Base-by-base conservation (phyloP, 768 basidiomycete genomes). In the Astraeus odoratus region DNA sequence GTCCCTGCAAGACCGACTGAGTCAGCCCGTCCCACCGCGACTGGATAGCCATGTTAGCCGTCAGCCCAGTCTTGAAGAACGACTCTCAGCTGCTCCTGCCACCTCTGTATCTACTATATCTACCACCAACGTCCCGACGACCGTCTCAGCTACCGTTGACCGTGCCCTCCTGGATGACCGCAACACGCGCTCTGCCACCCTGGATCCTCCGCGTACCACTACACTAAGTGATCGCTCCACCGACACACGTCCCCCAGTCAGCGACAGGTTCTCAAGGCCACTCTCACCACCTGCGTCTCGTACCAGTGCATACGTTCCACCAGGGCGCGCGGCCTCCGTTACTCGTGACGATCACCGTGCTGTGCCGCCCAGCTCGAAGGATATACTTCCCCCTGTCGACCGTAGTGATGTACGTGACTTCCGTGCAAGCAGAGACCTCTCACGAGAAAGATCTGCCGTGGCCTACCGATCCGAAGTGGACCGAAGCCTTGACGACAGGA, bases 401-500 rank as follows among this genome's bases (percentile, higher is more conserved):
- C 50, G 49, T 29, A 41, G 27, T 24, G 56, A 63, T 38, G 44
- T 44, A 20, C 63, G 62, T 53, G 65, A 61, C 34, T 62, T 57
- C 48, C 57, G 60, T 43, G 45, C 51, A 38, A 50, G 40, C 51
- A 67, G 64, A 33, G 65, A 64, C 41, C 59, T 63, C 43, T 66
- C 71, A 13, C 59, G 64, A 48, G 70, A 65, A 61, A 65, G 46
- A 55, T 66, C 64, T 33, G 49, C 56, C 35, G 46, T 40, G 36
- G 47, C 49, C 1, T 75, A 72, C 47, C 64, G 73, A 35, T 62
- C 72, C 20, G 69, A 74, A 25, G 52, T 53, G 49, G 66, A 69
- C 31, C 64, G 67, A 52, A 46, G 39, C 9, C 63, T 64, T 35
- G 69, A 69, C 43, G 64, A 67, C 47, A 61, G 70, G 47, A 24